Conservation (phyloP, 352 stramenopile genomes). For the Globisporangium alternatum region DNA sequence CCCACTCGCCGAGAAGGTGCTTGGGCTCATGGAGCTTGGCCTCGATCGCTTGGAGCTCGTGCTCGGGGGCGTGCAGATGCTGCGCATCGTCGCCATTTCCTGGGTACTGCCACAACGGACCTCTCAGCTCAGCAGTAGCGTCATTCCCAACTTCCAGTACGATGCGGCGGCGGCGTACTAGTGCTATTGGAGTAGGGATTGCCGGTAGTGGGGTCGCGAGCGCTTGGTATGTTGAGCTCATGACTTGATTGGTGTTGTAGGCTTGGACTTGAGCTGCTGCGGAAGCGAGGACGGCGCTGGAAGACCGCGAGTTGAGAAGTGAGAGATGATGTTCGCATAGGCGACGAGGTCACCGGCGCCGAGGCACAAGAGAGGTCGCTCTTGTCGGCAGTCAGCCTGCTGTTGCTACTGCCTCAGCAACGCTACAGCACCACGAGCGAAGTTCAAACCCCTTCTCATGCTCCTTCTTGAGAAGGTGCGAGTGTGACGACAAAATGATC, state of each 20-base stretch:
- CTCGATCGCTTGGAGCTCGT: constrained; percentile 34
- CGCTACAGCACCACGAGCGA: neutral
- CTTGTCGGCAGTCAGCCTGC: neutral
- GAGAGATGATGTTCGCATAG: neutral
- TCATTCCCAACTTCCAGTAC: constrained; percentile 40
- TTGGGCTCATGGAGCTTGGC: constrained; percentile 27
- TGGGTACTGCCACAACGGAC: constrained; percentile 39
- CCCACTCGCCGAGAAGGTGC: constrained; percentile 52
- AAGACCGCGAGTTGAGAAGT: constrained; percentile 1
- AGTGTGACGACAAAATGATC: neutral
- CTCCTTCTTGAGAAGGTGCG: neutral
- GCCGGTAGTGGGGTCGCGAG: constrained; percentile 1
- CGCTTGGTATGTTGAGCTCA: neutral
- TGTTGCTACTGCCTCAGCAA: neutral
- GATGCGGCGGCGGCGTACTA: constrained; percentile 33
- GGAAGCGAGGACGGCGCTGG: neutral
- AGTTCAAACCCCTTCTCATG: neutral
- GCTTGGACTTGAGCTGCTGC: neutral
- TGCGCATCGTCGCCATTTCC: constrained; percentile 23
- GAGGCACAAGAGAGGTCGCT: neutral
- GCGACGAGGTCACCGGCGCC: neutral
- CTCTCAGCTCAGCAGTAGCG: constrained; percentile 9
- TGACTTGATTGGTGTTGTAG: neutral
- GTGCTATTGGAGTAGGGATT: neutral
- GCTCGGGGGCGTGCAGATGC: constrained; percentile 30